Base-by-base conservation (phyloP, 129 eudicot species). In the Saussurea involucrata region DNA sequence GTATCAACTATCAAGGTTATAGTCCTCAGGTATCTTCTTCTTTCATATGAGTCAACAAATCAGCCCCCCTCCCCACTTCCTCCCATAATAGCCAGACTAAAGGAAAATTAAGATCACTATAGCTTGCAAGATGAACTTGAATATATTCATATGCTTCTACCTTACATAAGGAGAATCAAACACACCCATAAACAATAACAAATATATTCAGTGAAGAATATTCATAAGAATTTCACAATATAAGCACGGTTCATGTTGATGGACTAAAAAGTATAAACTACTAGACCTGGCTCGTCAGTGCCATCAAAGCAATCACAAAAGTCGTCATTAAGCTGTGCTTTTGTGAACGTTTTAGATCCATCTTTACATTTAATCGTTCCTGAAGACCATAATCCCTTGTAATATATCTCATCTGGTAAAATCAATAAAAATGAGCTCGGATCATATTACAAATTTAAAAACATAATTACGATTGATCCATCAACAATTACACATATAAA, bases 241-340 rank as follows among this genome's bases (percentile, higher is more conserved):
- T 44, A 46, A 65, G 31, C 13, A 66, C 72, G 46, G n/a, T 44
- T 44, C 73, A 46, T 20, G 15, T n/a, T 20, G 27, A 40, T 17
- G 12, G 24, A 46, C 5, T 18, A n/a, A n/a, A n/a, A n/a, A n/a
- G n/a, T n/a, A 73, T 25, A 25, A 74, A 8, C 68, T 49, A 83
- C 46, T n/a, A 55, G 34, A 93, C 98, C 98, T 34, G 97, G 98
- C 78, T 95, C 98, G 55, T 95, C 98, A 6, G 96, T 84, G 83
- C 96, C 98, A 70, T 95, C 98, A 34, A 74, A 81, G 77, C 97
- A 95, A 81, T 95, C 98, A 72, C 98, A 95, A 42, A 95, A 95
- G 33, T 95, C 93, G 81, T 95, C 98, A 80, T 95, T 95, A 32
- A 95, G 49, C 91, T 82, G 92, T 20, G 86, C 68, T 37, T 80